Percentiles rank a stretch among this genome's conserved stretches.
Conservation (phyloP, 495 filamentous ascomycete genomes). For the Stereocaulon alpinum region DNA sequence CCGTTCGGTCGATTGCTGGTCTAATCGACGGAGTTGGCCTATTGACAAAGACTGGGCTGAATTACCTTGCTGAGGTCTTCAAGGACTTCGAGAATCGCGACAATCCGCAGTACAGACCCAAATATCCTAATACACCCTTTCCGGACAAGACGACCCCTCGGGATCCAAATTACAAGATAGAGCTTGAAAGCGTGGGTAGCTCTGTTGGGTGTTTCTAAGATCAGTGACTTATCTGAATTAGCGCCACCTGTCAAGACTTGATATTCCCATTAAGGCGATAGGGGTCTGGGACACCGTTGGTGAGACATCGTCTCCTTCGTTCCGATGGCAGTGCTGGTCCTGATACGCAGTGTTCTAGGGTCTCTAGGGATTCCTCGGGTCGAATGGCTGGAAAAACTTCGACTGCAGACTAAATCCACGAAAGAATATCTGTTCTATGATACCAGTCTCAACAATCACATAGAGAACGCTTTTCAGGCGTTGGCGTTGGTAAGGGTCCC, state of each 20-base stretch:
- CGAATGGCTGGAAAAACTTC: conserved; percentile 19
- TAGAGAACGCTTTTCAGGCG: conserved; percentile 51
- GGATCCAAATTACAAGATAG: conserved; percentile 20
- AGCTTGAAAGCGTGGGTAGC: conserved; percentile 13
- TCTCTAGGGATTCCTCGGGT: conserved; percentile 27
- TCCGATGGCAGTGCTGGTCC: neutral
- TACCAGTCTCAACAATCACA: conserved; percentile 28
- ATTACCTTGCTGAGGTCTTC: conserved; percentile 37
- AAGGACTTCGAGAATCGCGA: conserved; percentile 36
- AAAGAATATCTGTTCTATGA: conserved; percentile 26
- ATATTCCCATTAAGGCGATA: conserved; percentile 37
- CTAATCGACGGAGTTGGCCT: conserved; percentile 44
- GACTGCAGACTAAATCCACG: conserved; percentile 18
- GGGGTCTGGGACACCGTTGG: conserved; percentile 56
- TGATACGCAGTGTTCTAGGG: neutral
- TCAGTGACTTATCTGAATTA: neutral
- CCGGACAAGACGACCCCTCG: conserved; percentile 38
- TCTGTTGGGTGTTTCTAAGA: neutral
- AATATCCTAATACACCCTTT: conserved; percentile 47
- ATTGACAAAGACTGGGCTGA: conserved; percentile 32
- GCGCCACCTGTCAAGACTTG: conserved; percentile 16
- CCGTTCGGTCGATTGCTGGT: conserved; percentile 45
- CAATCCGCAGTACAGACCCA: conserved; percentile 26
- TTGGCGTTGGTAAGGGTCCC: conserved; percentile 32
- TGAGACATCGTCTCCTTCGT: neutral